A percentile compares a stretch with the other conserved stretches of the same genome.
Conservation (phyloP, 306 rosid species). For the Corylus heterophylla region DNA sequence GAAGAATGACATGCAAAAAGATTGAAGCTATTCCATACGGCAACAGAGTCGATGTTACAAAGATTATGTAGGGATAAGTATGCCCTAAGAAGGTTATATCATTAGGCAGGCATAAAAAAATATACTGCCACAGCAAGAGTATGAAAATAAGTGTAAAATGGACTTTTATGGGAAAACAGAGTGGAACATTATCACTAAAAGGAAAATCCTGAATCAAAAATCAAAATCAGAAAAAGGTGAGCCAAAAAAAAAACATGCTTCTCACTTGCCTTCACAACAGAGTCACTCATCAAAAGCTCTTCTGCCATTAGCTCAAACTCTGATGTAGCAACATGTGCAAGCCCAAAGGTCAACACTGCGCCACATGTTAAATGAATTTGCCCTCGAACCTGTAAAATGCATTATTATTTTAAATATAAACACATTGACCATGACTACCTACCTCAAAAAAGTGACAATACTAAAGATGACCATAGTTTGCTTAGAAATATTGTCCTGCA, state of each 20-base stretch:
- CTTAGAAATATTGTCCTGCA: not conserved
- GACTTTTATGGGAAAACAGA: not conserved
- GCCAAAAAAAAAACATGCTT: not conserved
- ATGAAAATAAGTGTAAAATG: not conserved
- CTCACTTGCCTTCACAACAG: conserved; percentile 73
- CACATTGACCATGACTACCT: not conserved
- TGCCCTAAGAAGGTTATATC: not conserved
- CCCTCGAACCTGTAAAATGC: conserved; percentile 74
- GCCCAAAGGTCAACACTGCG: conserved; percentile 85
- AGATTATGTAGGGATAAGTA: not conserved
- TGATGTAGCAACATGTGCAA: conserved; percentile 84
- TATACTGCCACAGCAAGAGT: not conserved
- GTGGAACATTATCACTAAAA: not conserved
- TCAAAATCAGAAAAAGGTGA: conserved; percentile 2
- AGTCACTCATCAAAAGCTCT: conserved; percentile 98
- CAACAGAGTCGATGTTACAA: not conserved
- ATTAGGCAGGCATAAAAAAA: not conserved
- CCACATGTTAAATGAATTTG: conserved; percentile 72
- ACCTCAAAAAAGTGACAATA: not conserved
- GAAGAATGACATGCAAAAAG: not conserved
- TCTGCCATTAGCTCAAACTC: conserved; percentile 98
- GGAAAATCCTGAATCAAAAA: not conserved
- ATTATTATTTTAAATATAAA: conserved; percentile 7
- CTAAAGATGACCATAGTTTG: not conserved
- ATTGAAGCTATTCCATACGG: not conserved